Evolutionary conservation across 2,329 filamentous ascomycete species (phyloP).

Genomic region (Basipetospora chlamydospora): DNA sequence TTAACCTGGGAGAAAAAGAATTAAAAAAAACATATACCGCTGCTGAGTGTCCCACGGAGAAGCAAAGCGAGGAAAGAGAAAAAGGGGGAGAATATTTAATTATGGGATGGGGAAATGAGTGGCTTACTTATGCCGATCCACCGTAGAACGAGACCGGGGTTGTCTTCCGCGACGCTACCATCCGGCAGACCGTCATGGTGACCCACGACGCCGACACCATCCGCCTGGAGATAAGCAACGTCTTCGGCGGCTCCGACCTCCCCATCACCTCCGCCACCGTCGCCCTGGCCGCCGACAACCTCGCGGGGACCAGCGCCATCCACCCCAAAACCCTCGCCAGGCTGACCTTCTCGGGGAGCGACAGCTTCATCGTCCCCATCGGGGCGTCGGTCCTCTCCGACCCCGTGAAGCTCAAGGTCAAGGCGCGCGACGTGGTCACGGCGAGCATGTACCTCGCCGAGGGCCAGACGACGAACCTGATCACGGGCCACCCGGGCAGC

Average conservation of each 20-base stretch:
- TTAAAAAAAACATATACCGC: too few species aligned
- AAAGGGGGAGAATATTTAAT: too few species aligned
- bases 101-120: too few species aligned
- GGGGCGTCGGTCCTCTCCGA: conserved; percentile 45
- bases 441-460: conserved; percentile 42
- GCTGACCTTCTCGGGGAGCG: conserved; percentile 40
- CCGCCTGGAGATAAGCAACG: conserved; percentile 46
- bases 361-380: conserved; percentile 33
- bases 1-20: too few species aligned
- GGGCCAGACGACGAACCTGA: conserved; percentile 37
- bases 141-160: conserved; percentile 34
- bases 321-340: conserved; percentile 28
- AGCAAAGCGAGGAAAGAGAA: too few species aligned
- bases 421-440: conserved; percentile 31
- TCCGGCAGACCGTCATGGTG: conserved; percentile 47
- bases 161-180: conserved; percentile 42
- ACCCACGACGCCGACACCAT: conserved; percentile 36
- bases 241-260: conserved; percentile 42
- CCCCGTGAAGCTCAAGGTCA: conserved; percentile 35
- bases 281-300: conserved; percentile 35
- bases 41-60: too few species aligned
- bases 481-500: conserved; percentile 48
- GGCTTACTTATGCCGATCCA: too few species aligned
- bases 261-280: conserved; percentile 41
- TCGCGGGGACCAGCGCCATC: conserved; percentile 33